Evolutionary conservation across 2,329 filamentous ascomycete species (phyloP), one percentile per base, ranked within the genome.

Genomic region (Albifimbria verrucaria): DNA sequence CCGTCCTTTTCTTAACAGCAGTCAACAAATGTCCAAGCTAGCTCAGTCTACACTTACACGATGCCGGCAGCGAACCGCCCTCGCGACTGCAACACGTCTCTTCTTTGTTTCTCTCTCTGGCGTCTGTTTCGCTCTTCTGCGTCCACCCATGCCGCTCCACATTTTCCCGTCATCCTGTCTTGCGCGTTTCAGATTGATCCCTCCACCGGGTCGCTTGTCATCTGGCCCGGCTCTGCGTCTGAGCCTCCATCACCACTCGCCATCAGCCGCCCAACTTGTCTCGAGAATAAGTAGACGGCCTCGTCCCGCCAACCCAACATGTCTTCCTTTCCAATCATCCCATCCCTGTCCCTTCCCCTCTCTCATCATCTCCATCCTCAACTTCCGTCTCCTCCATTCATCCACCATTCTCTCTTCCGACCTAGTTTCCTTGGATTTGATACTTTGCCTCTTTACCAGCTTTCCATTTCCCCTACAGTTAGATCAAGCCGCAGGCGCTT

Each of bases 261-360:
- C 42, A 49, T 42, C 49, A n/a, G 25, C 23, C 51, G 44, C 39
- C 39, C 46, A 49, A 49, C 48, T 50, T 49, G 45, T 47, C 53
- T 48, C 52, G 56, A 63, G 57, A 45, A 67, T 64, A 67, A 67
- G 64, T 65, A 67, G 58, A 59, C 50, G 55, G 41, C 49, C 45
- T 64, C 57, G 61, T 62, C 65, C 59, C 57, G 51, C 58, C 59
- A 57, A 55, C 54, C 58, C 59, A 59, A 60, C 60, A 62, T 62
- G 57, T 56, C 44, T 56, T 61, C 53, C 45, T 59, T 59, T 61
- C 59, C 57, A 58, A 58, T 59, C 59, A 55, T 57, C 58, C 55
- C 45, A 48, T 48, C 47, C 45, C 50, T 51, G 49, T 51, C 48
- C 21, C 53, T 36, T 52, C 51, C 41, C 24, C 44, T 25, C 50